A percentile compares a stretch with the other conserved stretches of the same genome.
phyloP scores from a whole-genome alignment of 148 eudicot genomes.

The Camellia sinensis region DNA sequence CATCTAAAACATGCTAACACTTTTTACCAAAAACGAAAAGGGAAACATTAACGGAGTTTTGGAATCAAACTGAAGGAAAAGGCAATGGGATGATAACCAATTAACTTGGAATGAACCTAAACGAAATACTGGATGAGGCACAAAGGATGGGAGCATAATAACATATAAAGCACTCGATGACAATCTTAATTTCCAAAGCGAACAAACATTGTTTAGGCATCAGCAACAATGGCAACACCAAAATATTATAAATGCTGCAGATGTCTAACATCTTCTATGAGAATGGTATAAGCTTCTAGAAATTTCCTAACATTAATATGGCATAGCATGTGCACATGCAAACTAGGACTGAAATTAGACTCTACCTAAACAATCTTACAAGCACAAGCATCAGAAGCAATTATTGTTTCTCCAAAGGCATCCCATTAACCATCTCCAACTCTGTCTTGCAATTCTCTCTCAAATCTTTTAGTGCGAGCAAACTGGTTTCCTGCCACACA shows the following conservation, averaged over 20 bases:
- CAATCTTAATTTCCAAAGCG: neutral
- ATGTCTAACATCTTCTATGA: neutral
- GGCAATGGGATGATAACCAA: neutral
- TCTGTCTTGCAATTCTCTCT: constrained; percentile 62
- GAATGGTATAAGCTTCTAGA: neutral
- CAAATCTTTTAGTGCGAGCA: constrained; percentile 45
- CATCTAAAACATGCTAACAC: too few species aligned
- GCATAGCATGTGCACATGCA: neutral
- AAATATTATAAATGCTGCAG: neutral
- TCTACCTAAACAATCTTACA: constrained; percentile 18
- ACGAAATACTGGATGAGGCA: neutral
- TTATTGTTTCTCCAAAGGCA: constrained; percentile 30
- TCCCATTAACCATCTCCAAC: constrained; percentile 33
- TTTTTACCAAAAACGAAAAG: too few species aligned
- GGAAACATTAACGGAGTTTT: too few species aligned
- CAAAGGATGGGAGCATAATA: neutral
- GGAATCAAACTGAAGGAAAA: too few species aligned
- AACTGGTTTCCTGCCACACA: constrained; percentile 52
- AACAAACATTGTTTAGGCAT: constrained; percentile 6
- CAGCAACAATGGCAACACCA: neutral
- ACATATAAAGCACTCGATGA: neutral
- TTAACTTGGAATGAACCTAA: neutral
- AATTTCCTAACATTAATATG: neutral
- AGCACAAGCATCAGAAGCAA: constrained; percentile 28
- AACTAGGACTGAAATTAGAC: neutral